Percentiles rank a stretch among this genome's conserved stretches.
phyloP scores from a whole-genome alignment of 2,329 filamentous ascomycete species.

The Aureobasidium sp. region DNA sequence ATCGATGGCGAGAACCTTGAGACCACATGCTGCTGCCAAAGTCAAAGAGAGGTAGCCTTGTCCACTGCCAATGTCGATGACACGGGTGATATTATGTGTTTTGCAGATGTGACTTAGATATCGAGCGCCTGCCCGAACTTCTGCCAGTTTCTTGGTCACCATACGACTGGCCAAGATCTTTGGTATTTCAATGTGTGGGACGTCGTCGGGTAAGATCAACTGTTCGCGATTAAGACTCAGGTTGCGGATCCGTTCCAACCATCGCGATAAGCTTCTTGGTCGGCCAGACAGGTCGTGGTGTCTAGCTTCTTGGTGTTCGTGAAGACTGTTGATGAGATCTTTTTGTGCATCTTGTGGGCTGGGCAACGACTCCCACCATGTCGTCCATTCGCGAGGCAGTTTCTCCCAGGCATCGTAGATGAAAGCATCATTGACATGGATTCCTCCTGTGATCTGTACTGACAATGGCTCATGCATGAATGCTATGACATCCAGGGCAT shows the following conservation, averaged over 20 bases:
- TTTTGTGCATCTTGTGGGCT: conserved; percentile 15
- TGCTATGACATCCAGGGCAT: conserved; percentile 13
- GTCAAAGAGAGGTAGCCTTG: conserved; percentile 18
- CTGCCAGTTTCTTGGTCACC: conserved; percentile 18
- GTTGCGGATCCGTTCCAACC: conserved; percentile 15
- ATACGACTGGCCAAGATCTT: conserved; percentile 11
- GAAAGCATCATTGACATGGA: conserved; percentile 19
- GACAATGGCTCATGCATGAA: conserved; percentile 17
- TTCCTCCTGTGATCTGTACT: conserved; percentile 17
- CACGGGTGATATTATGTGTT: conserved; percentile 8
- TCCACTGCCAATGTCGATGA: conserved; percentile 18
- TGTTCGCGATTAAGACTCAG: conserved; percentile 16
- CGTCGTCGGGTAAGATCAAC: background rate
- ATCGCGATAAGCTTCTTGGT: conserved; percentile 12
- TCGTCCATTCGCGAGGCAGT: conserved; percentile 17
- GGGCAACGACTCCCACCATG: conserved; percentile 14
- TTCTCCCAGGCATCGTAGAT: conserved; percentile 17
- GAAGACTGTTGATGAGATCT: conserved; percentile 17
- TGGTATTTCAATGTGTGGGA: conserved; percentile 11
- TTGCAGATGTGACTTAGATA: conserved; percentile 18
- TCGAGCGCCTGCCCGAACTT: conserved; percentile 15
- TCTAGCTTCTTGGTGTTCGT: background rate
- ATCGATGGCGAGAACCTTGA: conserved; percentile 18
- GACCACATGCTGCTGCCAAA: conserved; percentile 13
- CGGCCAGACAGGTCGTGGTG: conserved; percentile 1